A percentile compares a stretch with the other conserved stretches of the same genome.
Conservation (phyloP, 202 grass and related monocot species). For the Musa balbisiana region DNA sequence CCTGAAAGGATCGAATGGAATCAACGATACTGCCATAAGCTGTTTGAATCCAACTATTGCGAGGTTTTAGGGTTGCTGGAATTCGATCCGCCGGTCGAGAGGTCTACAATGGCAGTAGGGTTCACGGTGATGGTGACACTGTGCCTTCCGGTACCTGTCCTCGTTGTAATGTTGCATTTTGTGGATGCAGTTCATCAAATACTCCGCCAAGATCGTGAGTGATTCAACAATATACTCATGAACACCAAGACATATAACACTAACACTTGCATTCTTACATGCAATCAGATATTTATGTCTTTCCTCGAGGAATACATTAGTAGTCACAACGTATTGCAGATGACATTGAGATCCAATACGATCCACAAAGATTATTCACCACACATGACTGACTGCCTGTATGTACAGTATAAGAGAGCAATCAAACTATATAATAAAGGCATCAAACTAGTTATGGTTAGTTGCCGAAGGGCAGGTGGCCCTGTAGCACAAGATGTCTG, state of each 20-base stretch:
- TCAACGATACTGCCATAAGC: neutral
- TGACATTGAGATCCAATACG: no score
- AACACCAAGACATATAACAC: neutral
- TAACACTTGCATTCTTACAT: no score
- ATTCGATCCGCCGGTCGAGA: neutral
- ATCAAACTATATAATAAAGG: no score
- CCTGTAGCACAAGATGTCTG: no score
- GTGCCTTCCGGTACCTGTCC: neutral
- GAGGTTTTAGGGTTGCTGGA: neutral
- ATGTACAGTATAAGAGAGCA: no score
- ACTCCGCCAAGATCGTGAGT: neutral
- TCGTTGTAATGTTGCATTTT: neutral
- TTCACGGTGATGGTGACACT: neutral
- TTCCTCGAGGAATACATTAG: no score
- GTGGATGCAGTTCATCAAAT: slow-evolving; percentile 2
- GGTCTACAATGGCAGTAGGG: neutral
- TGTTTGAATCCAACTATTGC: neutral
- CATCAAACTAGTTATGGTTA: no score
- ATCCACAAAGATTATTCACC: no score
- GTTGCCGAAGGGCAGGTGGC: no score
- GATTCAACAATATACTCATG: neutral
- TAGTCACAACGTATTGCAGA: no score
- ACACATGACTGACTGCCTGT: no score
- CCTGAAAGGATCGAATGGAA: neutral
- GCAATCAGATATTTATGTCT: no score